Conservation (phyloP, 2,329 filamentous ascomycete genomes). For the Trichothecium sympodiale region DNA sequence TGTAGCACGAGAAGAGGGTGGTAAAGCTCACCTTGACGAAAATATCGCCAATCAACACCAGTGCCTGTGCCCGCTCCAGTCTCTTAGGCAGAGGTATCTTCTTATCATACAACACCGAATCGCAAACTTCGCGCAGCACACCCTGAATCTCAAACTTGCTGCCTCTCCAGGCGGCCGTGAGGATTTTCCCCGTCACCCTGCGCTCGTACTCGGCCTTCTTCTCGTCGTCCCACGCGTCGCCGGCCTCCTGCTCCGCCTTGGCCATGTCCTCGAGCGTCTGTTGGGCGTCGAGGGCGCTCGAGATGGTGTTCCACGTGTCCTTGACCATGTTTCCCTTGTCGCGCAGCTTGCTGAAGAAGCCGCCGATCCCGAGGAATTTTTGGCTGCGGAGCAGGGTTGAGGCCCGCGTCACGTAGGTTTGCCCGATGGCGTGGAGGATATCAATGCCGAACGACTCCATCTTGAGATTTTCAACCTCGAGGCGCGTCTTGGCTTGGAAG, state of each 20-base stretch:
- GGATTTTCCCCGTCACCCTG: conserved; percentile 91
- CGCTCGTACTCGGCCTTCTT: conserved; percentile 92
- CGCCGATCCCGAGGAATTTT: conserved; percentile 91
- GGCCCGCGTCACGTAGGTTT: conserved; percentile 81
- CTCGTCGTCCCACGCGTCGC: conserved; percentile 97
- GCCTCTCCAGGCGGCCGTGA: conserved; percentile 91
- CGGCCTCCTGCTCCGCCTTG: conserved; percentile 84
- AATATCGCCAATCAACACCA: conserved; percentile 81
- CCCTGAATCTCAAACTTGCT: conserved; percentile 98
- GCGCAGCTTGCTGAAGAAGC: conserved; percentile 87
- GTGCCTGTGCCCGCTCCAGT: conserved; percentile 78
- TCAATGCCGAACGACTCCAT: conserved; percentile 98
- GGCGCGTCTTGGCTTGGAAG: conserved; percentile 86
- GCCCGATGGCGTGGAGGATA: conserved; percentile 87
- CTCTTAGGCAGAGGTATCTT: conserved; percentile 75
- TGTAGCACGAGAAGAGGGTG: not conserved
- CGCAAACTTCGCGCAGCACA: conserved; percentile 88
- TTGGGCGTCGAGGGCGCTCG: conserved; percentile 90
- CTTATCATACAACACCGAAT: conserved; percentile 69
- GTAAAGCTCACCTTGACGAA: conserved; percentile 61
- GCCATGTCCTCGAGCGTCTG: conserved; percentile 99
- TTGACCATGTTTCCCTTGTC: conserved; percentile 96
- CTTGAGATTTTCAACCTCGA: conserved; percentile 96
- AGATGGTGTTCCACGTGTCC: conserved; percentile 97
- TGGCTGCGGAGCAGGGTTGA: conserved; percentile 84